A percentile compares a stretch with the other conserved stretches of the same genome.
Evolutionary conservation across 2,329 filamentous ascomycete species (phyloP).

Genomic region (Hypomyces perniciosus): DNA sequence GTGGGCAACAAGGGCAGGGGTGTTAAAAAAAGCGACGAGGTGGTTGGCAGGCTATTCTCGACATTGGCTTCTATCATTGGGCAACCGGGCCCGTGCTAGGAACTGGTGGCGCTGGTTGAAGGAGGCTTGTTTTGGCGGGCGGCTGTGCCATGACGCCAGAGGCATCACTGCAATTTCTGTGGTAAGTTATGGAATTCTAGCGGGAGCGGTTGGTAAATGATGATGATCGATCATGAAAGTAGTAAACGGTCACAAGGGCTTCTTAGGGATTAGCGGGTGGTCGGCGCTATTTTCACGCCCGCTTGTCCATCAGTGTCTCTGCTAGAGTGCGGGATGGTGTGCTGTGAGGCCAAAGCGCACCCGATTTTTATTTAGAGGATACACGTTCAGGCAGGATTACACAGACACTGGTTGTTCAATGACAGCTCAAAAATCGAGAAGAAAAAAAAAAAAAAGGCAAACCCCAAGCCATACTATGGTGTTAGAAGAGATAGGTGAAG

Average conservation of each 20-base stretch:
- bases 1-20: constrained; percentile 5
- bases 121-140: background rate
- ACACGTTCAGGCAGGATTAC: too few relatives aligned
- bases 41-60: background rate
- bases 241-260: too few relatives aligned
- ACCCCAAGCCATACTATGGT: too few relatives aligned
- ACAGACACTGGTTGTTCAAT: too few relatives aligned
- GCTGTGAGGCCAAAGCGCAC: constrained; percentile 1
- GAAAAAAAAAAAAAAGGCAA: too few relatives aligned
- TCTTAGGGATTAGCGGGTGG: background rate
- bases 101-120: background rate
- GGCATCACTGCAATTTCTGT: constrained; percentile 9
- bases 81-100: background rate
- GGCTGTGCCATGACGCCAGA: constrained; percentile 2
- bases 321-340: constrained; percentile 7
- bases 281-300: background rate
- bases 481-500: too few relatives aligned
- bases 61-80: background rate
- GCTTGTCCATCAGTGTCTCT: constrained; percentile 3
- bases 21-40: background rate
- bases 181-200: background rate
- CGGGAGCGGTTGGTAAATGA: background rate
- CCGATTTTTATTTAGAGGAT: background rate
- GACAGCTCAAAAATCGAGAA: too few relatives aligned
- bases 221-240: background rate